Conservation (phyloP, 805 yeast species). For the Metschnikowia similis region DNA sequence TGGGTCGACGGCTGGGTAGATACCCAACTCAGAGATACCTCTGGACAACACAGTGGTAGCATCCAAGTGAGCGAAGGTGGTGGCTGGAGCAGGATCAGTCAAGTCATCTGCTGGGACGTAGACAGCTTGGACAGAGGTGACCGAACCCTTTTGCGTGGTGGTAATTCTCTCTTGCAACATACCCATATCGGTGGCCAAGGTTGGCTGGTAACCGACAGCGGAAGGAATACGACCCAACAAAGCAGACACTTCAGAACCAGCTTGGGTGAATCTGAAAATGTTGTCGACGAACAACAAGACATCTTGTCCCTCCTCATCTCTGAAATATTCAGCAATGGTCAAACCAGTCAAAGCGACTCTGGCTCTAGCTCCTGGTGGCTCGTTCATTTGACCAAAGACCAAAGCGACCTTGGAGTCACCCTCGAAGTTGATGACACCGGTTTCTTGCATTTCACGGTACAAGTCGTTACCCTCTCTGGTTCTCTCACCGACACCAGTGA, state of each 20-base stretch:
- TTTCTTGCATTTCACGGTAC: slow-evolving; percentile 99
- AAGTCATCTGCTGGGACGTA: slow-evolving; percentile 99
- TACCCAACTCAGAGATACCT: slow-evolving; percentile 99
- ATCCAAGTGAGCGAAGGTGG: slow-evolving; percentile 99
- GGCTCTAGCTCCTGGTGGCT: slow-evolving; percentile 99
- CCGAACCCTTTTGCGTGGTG: slow-evolving; percentile 99
- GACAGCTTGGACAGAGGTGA: slow-evolving; percentile 99
- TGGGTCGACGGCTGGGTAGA: slow-evolving; percentile 99
- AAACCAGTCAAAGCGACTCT: slow-evolving; percentile 99
- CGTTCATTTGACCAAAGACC: slow-evolving; percentile 99
- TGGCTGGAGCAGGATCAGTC: slow-evolving; percentile 99
- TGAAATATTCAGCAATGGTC: slow-evolving; percentile 99
- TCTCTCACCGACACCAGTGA: slow-evolving; percentile 99
- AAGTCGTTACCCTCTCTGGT: slow-evolving; percentile 99
- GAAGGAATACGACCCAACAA: slow-evolving; percentile 99
- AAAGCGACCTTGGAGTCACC: slow-evolving; percentile 99
- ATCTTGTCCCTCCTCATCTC: slow-evolving; percentile 99
- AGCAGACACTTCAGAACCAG: slow-evolving; percentile 99
- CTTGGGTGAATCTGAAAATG: slow-evolving; percentile 99
- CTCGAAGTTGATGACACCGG: slow-evolving; percentile 99
- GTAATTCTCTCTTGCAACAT: slow-evolving; percentile 99
- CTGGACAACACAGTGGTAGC: slow-evolving; percentile 99
- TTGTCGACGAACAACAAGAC: slow-evolving; percentile 98
- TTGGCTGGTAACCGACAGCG: slow-evolving; percentile 99
- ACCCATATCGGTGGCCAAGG: slow-evolving; percentile 99